A percentile compares a stretch with the other conserved stretches of the same genome.
Evolutionary conservation across 192 early-diverging fungal species (phyloP).

Genomic region (Gorgonomyces haynaldii): DNA sequence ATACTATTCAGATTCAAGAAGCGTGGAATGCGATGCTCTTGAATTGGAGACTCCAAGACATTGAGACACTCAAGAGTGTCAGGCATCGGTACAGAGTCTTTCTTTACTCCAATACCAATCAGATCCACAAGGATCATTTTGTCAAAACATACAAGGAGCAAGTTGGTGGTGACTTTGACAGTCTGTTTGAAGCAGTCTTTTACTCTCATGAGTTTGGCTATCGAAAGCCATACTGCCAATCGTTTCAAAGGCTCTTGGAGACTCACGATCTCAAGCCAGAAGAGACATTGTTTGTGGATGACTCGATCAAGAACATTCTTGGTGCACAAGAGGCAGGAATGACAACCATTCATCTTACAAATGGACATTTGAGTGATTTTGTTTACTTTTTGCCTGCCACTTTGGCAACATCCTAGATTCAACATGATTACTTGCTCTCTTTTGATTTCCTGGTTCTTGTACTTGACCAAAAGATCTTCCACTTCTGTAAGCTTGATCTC

Average conservation of each 20-base stretch:
- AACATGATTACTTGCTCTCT: no score
- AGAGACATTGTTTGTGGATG: conserved; percentile 3
- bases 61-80: background rate
- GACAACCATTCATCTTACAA: no score
- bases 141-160: no score
- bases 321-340: conserved; percentile 1
- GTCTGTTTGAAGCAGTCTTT: background rate
- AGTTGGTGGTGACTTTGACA: no score
- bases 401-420: no score
- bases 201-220: conserved; percentile 1
- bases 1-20: background rate
- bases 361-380: no score
- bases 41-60: background rate
- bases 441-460: conserved; percentile 6
- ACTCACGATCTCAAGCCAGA: background rate
- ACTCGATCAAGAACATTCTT: background rate
- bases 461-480: conserved; percentile 5
- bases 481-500: conserved; percentile 4
- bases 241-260: background rate
- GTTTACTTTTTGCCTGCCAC: no score
- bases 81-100: background rate
- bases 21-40: conserved; percentile 8
- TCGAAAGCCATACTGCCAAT: background rate
- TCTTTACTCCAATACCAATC: conserved; percentile 7
- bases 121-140: conserved; percentile 1